Evolutionary conservation across 192 early-diverging fungal species (phyloP), one percentile per base, ranked within the genome.

Genomic region (Anaeromyces robustus): DNA sequence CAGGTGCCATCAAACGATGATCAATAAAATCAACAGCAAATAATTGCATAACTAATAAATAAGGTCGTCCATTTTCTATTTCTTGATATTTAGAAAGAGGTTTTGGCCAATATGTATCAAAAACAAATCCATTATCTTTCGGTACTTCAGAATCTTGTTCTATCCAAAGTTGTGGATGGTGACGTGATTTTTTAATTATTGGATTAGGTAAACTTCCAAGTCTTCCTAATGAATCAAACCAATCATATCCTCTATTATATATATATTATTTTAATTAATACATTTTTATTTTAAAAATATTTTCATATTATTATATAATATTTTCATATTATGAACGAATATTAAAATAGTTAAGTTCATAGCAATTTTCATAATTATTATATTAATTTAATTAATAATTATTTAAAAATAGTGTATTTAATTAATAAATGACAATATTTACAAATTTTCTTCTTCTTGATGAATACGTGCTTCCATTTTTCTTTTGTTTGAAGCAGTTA

Each of bases 1-100:
- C 89, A 29, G 86, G 83, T 13, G 82, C 80, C 83, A 90, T 87
- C 13, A 89, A 80, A 37, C 86, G 88, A 83, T 90, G 89, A 22
- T 87, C 84, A 5, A 28, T 28, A 30, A 90, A 84, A 14, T 30
- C 28, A 22, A 89, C 29, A 9, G 77, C 52, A 29, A 81, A 79
- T 11, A 89, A 29, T 78, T 87, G 84, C 78, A 90, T 77, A 31
- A 85, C 82, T 28, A 89, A 80, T 78, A 30, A 28, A 78, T 52
- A 52, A 2, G 43, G 43, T 22, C 43, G 0, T 14, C 43, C 43
- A 52, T 52, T 52, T 52, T 52, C 43, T 22, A 52, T 52, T 52
- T 52, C 43, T 52, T 52, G 43, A 52, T 52, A 52, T 52, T 52
- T 52, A 22, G 43, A 52, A 4, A 52, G 19, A 22, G 43, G 43